Conservation (phyloP, 2,329 filamentous ascomycete species). For the Neonectria sp. region DNA sequence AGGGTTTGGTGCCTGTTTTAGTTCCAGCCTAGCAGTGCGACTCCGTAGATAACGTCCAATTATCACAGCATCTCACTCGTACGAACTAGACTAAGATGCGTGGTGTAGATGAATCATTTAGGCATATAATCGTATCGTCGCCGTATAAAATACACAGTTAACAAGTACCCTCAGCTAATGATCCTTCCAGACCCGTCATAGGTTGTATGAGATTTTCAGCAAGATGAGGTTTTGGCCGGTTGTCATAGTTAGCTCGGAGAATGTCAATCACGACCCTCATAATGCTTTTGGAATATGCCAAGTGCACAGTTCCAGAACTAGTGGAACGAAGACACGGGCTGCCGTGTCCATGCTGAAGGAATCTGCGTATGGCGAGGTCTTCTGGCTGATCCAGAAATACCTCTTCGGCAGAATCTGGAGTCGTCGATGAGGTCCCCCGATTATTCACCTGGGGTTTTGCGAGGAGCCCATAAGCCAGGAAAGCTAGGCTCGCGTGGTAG, state of each 20-base stretch:
- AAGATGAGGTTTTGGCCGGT: constrained; percentile 27
- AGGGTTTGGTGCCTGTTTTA: constrained; percentile 33
- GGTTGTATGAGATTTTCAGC: constrained; percentile 37
- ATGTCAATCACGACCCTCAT: constrained; percentile 34
- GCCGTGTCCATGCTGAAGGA: background rate
- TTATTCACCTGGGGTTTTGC: constrained; percentile 1
- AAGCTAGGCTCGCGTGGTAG: constrained; percentile 47
- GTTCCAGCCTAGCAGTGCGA: background rate
- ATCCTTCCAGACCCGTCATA: constrained; percentile 34
- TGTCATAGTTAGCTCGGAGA: constrained; percentile 28
- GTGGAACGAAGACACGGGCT: background rate
- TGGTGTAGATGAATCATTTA: background rate
- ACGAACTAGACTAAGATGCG: too few species aligned
- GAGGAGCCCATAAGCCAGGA: constrained; percentile 46
- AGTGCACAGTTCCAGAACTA: constrained; percentile 12
- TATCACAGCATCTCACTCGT: too few species aligned
- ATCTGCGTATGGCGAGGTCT: constrained; percentile 1
- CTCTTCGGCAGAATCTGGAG: constrained; percentile 12
- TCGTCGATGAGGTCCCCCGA: background rate
- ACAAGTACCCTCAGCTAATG: background rate
- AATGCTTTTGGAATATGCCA: constrained; percentile 33
- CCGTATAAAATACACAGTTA: background rate
- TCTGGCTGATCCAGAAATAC: constrained; percentile 31
- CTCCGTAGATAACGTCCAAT: too few species aligned
- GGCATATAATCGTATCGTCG: background rate